phyloP scores from a whole-genome alignment of 495 filamentous ascomycete genomes.

The Hypomontagnella monticulosa region DNA sequence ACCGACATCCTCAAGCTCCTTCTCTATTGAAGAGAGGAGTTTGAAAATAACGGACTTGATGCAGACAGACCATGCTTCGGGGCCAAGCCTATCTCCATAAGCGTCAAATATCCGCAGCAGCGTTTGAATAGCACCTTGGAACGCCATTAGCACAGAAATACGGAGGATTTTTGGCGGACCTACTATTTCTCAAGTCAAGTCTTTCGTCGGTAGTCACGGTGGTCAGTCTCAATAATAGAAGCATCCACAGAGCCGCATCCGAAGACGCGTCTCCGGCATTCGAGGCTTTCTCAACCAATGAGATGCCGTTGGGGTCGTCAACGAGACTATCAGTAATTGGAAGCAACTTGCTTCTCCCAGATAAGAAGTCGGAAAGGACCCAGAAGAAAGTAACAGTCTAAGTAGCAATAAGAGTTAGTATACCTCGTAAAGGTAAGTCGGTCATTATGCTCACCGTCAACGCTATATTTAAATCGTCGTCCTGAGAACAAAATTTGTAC shows the following conservation, averaged over 20 bases:
- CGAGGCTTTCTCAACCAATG: conserved; percentile 60
- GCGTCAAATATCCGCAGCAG: conserved; percentile 91
- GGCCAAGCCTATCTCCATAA: conserved; percentile 80
- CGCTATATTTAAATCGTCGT: conserved; percentile 93
- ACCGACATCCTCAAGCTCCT: conserved; percentile 49
- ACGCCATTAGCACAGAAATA: conserved; percentile 28
- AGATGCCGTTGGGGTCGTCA: conserved; percentile 59
- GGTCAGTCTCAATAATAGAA: conserved; percentile 80
- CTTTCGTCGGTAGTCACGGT: conserved; percentile 79
- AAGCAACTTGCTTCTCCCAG: conserved; percentile 55
- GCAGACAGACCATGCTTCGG: conserved; percentile 84
- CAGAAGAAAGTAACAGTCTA: conserved; percentile 93
- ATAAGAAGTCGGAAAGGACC: conserved; percentile 90
- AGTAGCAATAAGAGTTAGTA: conserved; percentile 40
- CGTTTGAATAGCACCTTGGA: conserved; percentile 79
- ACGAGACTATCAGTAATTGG: conserved; percentile 60
- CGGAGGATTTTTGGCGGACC: conserved; percentile 18
- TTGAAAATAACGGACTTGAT: conserved; percentile 80
- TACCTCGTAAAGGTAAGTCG: background rate
- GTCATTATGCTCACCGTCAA: conserved; percentile 69
- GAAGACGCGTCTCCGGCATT: conserved; percentile 60
- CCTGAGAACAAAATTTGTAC: conserved; percentile 84
- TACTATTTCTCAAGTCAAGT: conserved; percentile 88
- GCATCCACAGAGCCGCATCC: conserved; percentile 80
- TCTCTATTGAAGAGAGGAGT: conserved; percentile 69